Base-by-base conservation (phyloP, 352 stramenopile genomes). In the Pythium dissotocum region DNA sequence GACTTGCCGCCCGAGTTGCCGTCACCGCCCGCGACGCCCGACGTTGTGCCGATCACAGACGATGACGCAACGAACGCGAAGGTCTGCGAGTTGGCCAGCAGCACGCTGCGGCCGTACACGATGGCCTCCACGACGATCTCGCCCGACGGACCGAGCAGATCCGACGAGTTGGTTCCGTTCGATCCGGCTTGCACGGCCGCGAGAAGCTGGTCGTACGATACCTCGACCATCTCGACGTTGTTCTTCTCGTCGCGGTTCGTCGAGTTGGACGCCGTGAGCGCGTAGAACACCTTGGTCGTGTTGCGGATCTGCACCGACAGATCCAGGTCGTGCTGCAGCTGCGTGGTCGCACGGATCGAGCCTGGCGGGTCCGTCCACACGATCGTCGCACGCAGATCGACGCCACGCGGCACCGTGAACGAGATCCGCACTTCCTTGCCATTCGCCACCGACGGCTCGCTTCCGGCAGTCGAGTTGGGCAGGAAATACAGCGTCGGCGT, bases 191-290 rank as follows among this genome's bases (percentile, higher is more conserved):
- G 57, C 26, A 79, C 73, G 42, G 83, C 79, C 52, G 76, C 67
- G 7, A 89, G 48, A 24, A 94, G 72, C 30, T 90, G 74, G 52
- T 73, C 60, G 61, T 94, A 93, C 33, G 80, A 82, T 10, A 93
- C 85, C 30, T 85, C 75, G 21, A 94, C 87, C 83, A 94, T 90
- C 63, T 94, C 87, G 24, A 94, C 82, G 64, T 94, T 94, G 76
- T 94, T 94, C n/a, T 82, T 78, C 28, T 77, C 72, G 66, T 94
- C 87, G 18, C 79, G 80, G n/a, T 73, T 74, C 5, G 79, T 87
- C 28, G 53, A 69, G 28, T 75, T 77, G 35, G 77, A 69, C 6
- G 83, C 79, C 13, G 80, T 92, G 36, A 92, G 65, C 13, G 87
- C 82, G 28, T 77, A 75, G 65, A 94, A 93, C 14, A 68, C 75